Evolutionary conservation across 208 protist genomes (phyloP), one percentile per base, ranked within the genome.

Genomic region (Phytomonas sp.): DNA sequence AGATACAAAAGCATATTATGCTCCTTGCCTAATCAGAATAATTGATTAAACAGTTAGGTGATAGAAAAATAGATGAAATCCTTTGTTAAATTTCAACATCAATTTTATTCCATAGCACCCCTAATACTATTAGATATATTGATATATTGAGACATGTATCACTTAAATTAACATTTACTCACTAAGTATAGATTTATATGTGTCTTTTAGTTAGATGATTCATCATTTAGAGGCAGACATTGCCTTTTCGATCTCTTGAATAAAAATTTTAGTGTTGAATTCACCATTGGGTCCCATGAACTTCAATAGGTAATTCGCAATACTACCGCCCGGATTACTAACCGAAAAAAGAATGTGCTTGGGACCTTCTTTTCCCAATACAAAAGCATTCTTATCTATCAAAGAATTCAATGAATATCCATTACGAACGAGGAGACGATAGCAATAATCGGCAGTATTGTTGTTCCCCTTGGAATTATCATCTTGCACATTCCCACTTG

Each of bases 341-440:
- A 86, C 70, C 16, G 86, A 63, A 63, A 94, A 76, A 31, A 86
- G 81, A 29, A 87, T 60, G 65, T 89, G 80, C 69, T 79, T 87
- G 2, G 77, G 75, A 29, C 89, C 76, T 26, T 70, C 69, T 63
- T 82, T 84, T 37, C 63, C 77, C 0, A 94, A 60, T 14, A 77
- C 36, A 45, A 94, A 80, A 29, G 67, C 63, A 23, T 82, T 80
- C 66, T 82, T 81, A 62, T 63, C 72, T 12, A 92, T 60, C 23
- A 69, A 65, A 4, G 75, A 74, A 69, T 94, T 94, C 36, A 94
- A 78, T 23, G 84, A 78, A 75, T 92, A 92, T 63, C 89, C 89
- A 75, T 89, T 85, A 31, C 89, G 89, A 59, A 94, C 85, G 67
- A 90, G 79, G 29, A 94, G 76, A 31, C 89, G 89, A 69, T 94